A percentile compares a stretch with the other conserved stretches of the same genome.
Conservation (phyloP, 345 rosid species). For the Brassica cretica region DNA sequence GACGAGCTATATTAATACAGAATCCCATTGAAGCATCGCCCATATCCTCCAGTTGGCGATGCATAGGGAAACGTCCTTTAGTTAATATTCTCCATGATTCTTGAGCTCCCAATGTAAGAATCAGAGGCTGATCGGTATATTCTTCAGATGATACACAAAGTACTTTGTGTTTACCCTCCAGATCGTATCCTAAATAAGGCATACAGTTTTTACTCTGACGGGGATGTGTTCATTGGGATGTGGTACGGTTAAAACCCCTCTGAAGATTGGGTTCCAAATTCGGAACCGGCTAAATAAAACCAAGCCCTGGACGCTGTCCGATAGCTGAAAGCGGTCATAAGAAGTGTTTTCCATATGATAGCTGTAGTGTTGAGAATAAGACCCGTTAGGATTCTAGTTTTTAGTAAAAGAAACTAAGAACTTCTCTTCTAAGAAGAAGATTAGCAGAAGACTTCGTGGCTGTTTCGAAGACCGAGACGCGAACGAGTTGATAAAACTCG, state of each 20-base stretch:
- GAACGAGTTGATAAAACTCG: neutral
- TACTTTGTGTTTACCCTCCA: slow-evolving; percentile 4
- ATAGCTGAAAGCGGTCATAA: neutral
- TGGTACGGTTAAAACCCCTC: too few relatives aligned
- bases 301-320: neutral
- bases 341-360: neutral
- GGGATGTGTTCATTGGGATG: too few relatives aligned
- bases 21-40: neutral
- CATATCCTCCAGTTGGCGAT: neutral
- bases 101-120: neutral
- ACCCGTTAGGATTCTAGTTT: neutral
- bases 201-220: too few relatives aligned
- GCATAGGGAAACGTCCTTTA: neutral
- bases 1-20: too few relatives aligned
- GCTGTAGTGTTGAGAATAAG: neutral
- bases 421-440: neutral
- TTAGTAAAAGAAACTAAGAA: neutral
- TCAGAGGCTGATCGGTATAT: neutral
- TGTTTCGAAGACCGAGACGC: neutral
- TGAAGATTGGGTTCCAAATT: too few relatives aligned
- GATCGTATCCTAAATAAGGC: too few relatives aligned
- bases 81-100: neutral
- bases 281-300: neutral
- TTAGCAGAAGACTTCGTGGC: neutral
- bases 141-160: neutral